Evolutionary conservation across 225 moss, liverwort and hornwort genomes (phyloP).

Genomic region (Sphagnum tenellum): DNA sequence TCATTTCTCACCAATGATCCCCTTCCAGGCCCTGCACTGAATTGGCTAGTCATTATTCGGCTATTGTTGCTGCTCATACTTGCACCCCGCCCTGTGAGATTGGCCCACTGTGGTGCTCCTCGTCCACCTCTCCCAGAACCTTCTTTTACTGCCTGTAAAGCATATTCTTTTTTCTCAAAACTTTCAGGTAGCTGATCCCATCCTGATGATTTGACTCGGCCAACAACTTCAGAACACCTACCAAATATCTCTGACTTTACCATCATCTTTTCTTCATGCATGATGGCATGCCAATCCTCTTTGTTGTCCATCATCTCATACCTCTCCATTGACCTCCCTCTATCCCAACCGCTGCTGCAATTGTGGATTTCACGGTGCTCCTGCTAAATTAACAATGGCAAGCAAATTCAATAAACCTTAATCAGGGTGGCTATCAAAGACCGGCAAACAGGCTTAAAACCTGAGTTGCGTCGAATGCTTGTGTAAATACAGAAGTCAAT

Average conservation of each 20-base stretch:
- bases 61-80: conserved; percentile 53
- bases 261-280: conserved; percentile 25
- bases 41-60: conserved; percentile 40
- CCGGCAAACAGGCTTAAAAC: too few species aligned
- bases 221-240: conserved; percentile 39
- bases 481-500: too few species aligned
- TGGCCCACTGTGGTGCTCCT: conserved; percentile 39
- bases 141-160: conserved; percentile 64
- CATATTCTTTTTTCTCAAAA: conserved; percentile 79
- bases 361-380: background rate
- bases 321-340: too few species aligned
- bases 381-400: conserved; percentile 9
- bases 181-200: conserved; percentile 99
- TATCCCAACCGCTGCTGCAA: too few species aligned
- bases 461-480: too few species aligned
- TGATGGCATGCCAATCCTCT: conserved; percentile 23
- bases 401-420: too few species aligned
- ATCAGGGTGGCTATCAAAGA: too few species aligned
- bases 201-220: conserved; percentile 67
- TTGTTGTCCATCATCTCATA: background rate
- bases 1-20: conserved; percentile 47
- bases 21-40: conserved; percentile 48
- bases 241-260: conserved; percentile 45
- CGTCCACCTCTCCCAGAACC: conserved; percentile 58
- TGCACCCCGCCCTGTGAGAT: conserved; percentile 54